These are phyloP conservation scores for Xylaria sp. DNA, from an alignment of 2,329 filamentous ascomycete species.

Conservation along the genomic window DNA sequence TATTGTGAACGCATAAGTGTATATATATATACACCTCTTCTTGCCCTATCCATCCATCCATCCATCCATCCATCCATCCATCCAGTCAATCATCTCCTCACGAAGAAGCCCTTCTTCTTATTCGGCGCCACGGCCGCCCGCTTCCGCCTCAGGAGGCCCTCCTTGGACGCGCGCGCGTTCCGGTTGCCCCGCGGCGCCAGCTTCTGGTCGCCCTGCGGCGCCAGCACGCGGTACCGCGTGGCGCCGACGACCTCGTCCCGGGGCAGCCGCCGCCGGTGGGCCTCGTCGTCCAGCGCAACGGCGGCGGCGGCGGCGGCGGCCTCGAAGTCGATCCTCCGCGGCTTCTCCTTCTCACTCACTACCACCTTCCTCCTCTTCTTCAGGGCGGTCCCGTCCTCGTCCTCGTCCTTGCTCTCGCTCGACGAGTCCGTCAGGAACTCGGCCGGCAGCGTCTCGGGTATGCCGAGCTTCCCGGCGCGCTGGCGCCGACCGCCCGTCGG, in stretches of 20 bases:
- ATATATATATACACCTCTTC: background rate
- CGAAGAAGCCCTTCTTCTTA: conserved; percentile 50
- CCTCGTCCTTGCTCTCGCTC: conserved; percentile 32
- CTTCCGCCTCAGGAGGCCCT: conserved; percentile 49
- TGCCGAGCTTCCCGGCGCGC: conserved; percentile 39
- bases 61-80: background rate
- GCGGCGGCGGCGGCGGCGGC: too few species aligned
- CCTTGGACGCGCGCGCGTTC: conserved; percentile 46
- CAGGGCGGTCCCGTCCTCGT: conserved; percentile 25
- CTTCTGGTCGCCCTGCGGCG: conserved; percentile 46
- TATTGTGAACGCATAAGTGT: background rate
- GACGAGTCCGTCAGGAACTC: conserved; percentile 56
- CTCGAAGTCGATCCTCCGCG: conserved; percentile 50
- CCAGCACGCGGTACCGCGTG: conserved; percentile 56
- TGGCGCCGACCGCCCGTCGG: conserved; percentile 29
- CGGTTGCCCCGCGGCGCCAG: conserved; percentile 54
- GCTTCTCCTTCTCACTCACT: too few species aligned
- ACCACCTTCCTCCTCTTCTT: conserved; percentile 31
- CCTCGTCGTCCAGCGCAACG: conserved; percentile 43
- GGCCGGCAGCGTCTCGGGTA: conserved; percentile 53
- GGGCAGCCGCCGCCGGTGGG: conserved; percentile 42
- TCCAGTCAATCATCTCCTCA: conserved; percentile 35
- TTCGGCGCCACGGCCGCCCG: conserved; percentile 37
- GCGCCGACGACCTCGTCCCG: conserved; percentile 54
- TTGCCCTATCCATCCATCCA: background rate